These are phyloP conservation scores for Trichoderma simmonsii DNA, from an alignment of 2,329 filamentous ascomycete genomes.

Conservation along the genomic window DNA sequence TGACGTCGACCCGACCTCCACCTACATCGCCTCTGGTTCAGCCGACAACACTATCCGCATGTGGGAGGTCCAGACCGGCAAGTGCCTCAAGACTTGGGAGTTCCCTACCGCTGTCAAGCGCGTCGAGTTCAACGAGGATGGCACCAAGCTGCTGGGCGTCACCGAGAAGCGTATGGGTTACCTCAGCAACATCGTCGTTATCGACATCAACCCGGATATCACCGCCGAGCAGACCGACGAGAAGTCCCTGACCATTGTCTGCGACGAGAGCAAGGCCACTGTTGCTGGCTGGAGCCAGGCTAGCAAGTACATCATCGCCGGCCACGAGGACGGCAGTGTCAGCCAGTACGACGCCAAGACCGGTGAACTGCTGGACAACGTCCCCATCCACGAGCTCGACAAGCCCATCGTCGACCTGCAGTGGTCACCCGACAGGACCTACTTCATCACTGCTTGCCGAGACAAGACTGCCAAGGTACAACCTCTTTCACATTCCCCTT, in stretches of 20 bases:
- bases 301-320: conserved; percentile 93
- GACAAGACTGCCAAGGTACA: conserved; percentile 91
- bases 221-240: conserved; percentile 82
- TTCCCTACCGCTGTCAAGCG: conserved; percentile 96
- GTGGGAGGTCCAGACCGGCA: conserved; percentile 93
- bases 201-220: conserved; percentile 82
- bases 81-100: conserved; percentile 94
- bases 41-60: conserved; percentile 98
- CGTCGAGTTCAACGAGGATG: conserved; percentile 95
- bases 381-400: conserved; percentile 82
- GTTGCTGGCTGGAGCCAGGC: conserved; percentile 96
- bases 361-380: conserved; percentile 77
- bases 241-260: conserved; percentile 80
- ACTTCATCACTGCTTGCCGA: conserved; percentile 97
- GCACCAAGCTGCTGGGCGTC: conserved; percentile 82
- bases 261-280: conserved; percentile 93
- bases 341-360: conserved; percentile 90
- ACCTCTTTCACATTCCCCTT: neutral
- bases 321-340: conserved; percentile 93
- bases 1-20: conserved; percentile 89
- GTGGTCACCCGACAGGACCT: conserved; percentile 89
- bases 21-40: conserved; percentile 88
- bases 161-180: conserved; percentile 99
- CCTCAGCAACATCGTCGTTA: conserved; percentile 87
- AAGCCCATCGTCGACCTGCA: conserved; percentile 86